phyloP scores from a whole-genome alignment of 129 eudicot genomes.

The Escallonia herrerae region DNA sequence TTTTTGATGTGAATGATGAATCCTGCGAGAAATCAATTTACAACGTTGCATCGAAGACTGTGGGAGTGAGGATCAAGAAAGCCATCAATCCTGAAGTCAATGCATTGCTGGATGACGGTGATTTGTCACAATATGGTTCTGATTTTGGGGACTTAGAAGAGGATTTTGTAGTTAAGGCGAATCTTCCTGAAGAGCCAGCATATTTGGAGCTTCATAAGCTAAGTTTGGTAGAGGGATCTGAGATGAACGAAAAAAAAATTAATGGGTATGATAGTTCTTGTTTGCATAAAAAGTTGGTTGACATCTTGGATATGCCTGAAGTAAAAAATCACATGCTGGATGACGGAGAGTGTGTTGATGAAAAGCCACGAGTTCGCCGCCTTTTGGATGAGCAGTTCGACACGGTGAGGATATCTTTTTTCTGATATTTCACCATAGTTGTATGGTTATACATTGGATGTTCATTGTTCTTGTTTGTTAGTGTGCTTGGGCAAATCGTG shows the following conservation, averaged over 20 bases:
- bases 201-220: constrained; percentile 21
- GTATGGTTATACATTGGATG: neutral
- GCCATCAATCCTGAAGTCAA: constrained; percentile 87
- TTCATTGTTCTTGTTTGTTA: no score
- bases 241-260: constrained; percentile 14
- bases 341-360: constrained; percentile 16
- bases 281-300: constrained; percentile 10
- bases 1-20: constrained; percentile 36
- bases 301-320: neutral
- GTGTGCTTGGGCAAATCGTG: no score
- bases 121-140: constrained; percentile 59
- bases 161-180: constrained; percentile 81
- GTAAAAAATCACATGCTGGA: constrained; percentile 3
- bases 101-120: constrained; percentile 73
- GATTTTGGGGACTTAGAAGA: constrained; percentile 81
- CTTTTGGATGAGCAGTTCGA: constrained; percentile 87
- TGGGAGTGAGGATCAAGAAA: constrained; percentile 64
- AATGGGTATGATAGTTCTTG: constrained; percentile 1
- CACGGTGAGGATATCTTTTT: constrained; percentile 37
- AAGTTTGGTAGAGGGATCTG: constrained; percentile 13
- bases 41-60: constrained; percentile 69
- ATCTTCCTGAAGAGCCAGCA: constrained; percentile 45
- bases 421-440: neutral
- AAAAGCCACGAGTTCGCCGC: constrained; percentile 56
- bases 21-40: constrained; percentile 48